These are phyloP conservation scores for Prinsepia uniflora DNA, from an alignment of 306 rosid genomes.

Conservation along the genomic window DNA sequence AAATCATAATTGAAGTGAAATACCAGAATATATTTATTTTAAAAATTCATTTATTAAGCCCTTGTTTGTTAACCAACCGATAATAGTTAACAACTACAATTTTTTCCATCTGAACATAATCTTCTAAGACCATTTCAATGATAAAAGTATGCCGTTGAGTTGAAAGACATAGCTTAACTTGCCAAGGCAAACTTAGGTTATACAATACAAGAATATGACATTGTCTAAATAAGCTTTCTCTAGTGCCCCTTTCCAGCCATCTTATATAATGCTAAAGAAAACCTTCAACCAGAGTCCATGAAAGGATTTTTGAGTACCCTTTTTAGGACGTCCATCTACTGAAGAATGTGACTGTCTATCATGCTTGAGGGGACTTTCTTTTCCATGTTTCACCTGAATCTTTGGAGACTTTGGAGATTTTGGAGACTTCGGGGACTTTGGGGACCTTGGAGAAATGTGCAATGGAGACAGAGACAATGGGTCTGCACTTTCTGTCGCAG, in stretches of 20 bases:
- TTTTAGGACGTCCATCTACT: conserved; percentile 50
- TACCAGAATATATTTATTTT: neutral
- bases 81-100: neutral
- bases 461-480: conserved; percentile 40
- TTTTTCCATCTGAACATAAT: neutral
- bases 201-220: neutral
- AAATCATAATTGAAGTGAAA: neutral
- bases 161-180: neutral
- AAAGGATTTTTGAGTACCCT: conserved; percentile 26
- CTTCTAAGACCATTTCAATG: neutral
- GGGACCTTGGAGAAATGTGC: conserved; percentile 39
- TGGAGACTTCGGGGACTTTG: conserved; percentile 27
- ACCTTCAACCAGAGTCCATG: neutral
- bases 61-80: neutral
- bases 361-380: conserved; percentile 29
- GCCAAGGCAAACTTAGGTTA: neutral
- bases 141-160: conserved; percentile 1
- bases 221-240: neutral
- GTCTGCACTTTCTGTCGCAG: conserved; percentile 47
- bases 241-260: neutral
- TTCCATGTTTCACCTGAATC: conserved; percentile 30
- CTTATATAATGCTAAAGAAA: neutral
- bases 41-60: neutral
- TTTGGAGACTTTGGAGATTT: conserved; percentile 43
- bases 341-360: conserved; percentile 35